These are phyloP conservation scores for Calonectria pseudoreteaudii DNA, from an alignment of 2,329 filamentous ascomycete species.

Conservation along the genomic window DNA sequence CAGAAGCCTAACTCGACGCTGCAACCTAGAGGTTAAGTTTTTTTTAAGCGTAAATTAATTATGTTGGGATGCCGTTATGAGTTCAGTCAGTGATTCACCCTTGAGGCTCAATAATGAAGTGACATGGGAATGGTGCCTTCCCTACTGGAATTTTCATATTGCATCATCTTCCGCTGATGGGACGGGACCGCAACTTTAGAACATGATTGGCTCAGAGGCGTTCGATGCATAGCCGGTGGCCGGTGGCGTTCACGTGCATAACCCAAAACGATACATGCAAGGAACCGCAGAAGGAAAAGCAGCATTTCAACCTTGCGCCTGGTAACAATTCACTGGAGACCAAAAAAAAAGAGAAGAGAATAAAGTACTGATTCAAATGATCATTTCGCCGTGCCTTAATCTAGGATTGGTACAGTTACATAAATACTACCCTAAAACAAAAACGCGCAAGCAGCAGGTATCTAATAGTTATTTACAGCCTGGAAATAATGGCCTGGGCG, in stretches of 20 bases:
- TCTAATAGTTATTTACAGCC: slow-evolving; percentile 61
- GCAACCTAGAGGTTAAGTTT: no score
- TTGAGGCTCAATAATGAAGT: not conserved
- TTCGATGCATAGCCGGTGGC: not conserved
- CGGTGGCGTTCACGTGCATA: not conserved
- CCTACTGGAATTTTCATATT: not conserved
- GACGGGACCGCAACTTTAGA: no score
- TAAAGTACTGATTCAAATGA: slow-evolving; percentile 36
- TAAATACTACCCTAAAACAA: slow-evolving; percentile 43
- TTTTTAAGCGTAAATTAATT: no score
- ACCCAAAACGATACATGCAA: not conserved
- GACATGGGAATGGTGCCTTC: not conserved
- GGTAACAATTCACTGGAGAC: not conserved
- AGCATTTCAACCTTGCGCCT: not conserved
- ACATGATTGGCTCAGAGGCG: no score
- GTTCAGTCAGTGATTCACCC: not conserved
- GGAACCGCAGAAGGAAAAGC: not conserved
- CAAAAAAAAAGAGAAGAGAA: not conserved
- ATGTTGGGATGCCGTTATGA: not conserved
- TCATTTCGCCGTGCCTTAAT: slow-evolving; percentile 46
- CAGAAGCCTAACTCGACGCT: no score
- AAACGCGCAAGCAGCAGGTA: slow-evolving; percentile 40
- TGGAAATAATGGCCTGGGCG: slow-evolving; percentile 87
- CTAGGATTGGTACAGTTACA: slow-evolving; percentile 48
- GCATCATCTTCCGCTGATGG: not conserved